phyloP scores from a whole-genome alignment of 2,329 filamentous ascomycete genomes.

The Scorias spongiosa region DNA sequence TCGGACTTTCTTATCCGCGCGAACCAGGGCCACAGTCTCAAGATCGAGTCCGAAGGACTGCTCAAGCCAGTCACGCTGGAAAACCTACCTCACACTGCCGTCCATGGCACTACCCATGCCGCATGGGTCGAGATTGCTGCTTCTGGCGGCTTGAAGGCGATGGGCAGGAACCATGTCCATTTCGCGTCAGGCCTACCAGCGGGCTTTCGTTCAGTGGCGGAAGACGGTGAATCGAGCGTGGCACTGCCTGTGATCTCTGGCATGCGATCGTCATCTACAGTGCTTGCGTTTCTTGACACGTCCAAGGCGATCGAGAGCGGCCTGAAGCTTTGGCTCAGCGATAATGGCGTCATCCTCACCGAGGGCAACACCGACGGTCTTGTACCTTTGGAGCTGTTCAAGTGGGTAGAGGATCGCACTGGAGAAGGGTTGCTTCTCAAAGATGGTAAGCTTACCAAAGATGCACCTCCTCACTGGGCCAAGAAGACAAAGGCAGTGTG shows the following conservation, averaged over 20 bases:
- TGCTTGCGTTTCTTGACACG: slow-evolving; percentile 67
- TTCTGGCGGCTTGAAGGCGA: slow-evolving; percentile 63
- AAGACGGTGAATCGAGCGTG: slow-evolving; percentile 7
- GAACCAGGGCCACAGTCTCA: slow-evolving; percentile 86
- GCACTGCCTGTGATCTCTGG: slow-evolving; percentile 44
- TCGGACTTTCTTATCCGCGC: slow-evolving; percentile 75
- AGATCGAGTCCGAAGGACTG: slow-evolving; percentile 53
- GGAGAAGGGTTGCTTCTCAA: slow-evolving; percentile 52
- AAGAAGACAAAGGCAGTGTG: slow-evolving; percentile 15
- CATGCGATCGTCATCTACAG: slow-evolving; percentile 39
- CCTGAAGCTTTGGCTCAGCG: slow-evolving; percentile 42
- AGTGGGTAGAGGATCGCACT: slow-evolving; percentile 49
- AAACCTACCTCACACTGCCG: slow-evolving; percentile 32
- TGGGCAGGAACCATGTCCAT: slow-evolving; percentile 81
- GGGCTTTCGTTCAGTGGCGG: slow-evolving; percentile 14
- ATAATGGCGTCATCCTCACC: slow-evolving; percentile 33
- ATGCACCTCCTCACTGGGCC: slow-evolving; percentile 46
- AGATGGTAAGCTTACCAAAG: slow-evolving; percentile 49
- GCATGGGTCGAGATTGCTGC: slow-evolving; percentile 62
- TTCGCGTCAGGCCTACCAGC: slow-evolving; percentile 60
- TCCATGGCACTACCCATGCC: slow-evolving; percentile 80
- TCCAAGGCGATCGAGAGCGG: slow-evolving; percentile 61
- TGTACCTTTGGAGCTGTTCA: slow-evolving; percentile 53
- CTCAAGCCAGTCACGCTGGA: slow-evolving; percentile 49
- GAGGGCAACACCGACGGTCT: slow-evolving; percentile 41